These are phyloP conservation scores for Boeremia lycopersici DNA, from an alignment of 2,329 filamentous ascomycete species.

Conservation along the genomic window DNA sequence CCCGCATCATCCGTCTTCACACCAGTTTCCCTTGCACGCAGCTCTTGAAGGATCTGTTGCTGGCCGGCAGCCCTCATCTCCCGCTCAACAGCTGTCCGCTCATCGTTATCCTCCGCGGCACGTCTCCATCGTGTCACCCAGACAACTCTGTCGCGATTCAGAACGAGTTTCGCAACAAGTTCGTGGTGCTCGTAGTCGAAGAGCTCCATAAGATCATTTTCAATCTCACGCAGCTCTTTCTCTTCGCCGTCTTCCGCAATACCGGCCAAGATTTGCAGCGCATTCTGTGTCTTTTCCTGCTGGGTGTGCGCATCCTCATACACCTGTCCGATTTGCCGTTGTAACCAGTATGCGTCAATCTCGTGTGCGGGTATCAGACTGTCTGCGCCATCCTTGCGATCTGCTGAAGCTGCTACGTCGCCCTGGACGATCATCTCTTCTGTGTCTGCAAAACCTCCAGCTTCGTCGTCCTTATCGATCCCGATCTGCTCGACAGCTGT, in stretches of 20 bases:
- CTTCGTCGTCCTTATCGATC: constrained; percentile 56
- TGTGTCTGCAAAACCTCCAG: constrained; percentile 59
- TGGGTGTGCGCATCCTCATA: constrained; percentile 93
- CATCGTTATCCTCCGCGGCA: constrained; percentile 76
- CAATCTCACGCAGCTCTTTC: constrained; percentile 86
- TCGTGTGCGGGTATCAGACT: constrained; percentile 79
- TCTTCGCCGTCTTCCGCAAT: constrained; percentile 78
- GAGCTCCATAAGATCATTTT: constrained; percentile 97
- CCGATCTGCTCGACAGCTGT: constrained; percentile 65
- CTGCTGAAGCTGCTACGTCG: constrained; percentile 53
- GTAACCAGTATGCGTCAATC: constrained; percentile 97
- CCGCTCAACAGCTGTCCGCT: constrained; percentile 77
- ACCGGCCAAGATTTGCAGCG: constrained; percentile 81
- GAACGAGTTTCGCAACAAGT: constrained; percentile 86
- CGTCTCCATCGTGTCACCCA: constrained; percentile 91
- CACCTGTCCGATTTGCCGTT: constrained; percentile 84
- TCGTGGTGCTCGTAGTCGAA: constrained; percentile 98
- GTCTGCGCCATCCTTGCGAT: constrained; percentile 53
- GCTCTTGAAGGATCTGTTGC: constrained; percentile 83
- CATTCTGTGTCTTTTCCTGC: constrained; percentile 87
- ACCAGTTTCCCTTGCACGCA: constrained; percentile 72
- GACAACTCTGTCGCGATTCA: constrained; percentile 90
- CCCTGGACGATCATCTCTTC: constrained; percentile 87
- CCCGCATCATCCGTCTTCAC: constrained; percentile 63
- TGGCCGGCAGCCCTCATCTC: constrained; percentile 92